These are phyloP conservation scores for Xylaria telfairii DNA, from an alignment of 495 filamentous ascomycete species.

Conservation along the genomic window DNA sequence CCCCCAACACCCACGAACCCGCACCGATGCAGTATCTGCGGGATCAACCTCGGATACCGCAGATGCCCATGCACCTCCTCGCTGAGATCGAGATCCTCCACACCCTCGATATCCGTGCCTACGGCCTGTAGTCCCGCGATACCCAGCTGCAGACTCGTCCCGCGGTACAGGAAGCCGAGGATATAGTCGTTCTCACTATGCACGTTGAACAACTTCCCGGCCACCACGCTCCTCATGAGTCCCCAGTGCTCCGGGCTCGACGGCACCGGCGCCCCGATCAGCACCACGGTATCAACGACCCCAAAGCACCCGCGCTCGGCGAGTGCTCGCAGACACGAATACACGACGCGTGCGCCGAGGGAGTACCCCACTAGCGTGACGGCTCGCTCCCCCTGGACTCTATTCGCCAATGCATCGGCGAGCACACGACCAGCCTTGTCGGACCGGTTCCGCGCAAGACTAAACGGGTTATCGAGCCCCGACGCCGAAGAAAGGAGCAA, in stretches of 20 bases:
- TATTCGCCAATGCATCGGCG: constrained; percentile 83
- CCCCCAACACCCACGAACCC: constrained; percentile 70
- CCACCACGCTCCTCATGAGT: constrained; percentile 72
- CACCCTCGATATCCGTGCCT: constrained; percentile 62
- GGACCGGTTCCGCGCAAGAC: constrained; percentile 72
- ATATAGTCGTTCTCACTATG: constrained; percentile 80
- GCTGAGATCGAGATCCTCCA: constrained; percentile 80
- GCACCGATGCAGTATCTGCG: constrained; percentile 69
- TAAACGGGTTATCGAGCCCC: constrained; percentile 85
- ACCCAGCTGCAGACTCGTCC: constrained; percentile 75
- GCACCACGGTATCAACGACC: constrained; percentile 76
- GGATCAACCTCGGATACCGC: constrained; percentile 72
- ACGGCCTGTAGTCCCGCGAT: constrained; percentile 77
- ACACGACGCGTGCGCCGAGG: constrained; percentile 82
- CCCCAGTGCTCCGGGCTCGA: constrained; percentile 69
- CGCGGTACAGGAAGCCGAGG: constrained; percentile 78
- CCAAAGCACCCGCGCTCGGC: constrained; percentile 77
- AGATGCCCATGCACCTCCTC: constrained; percentile 75
- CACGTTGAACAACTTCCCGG: constrained; percentile 76
- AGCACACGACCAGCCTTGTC: constrained; percentile 85
- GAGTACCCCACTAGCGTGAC: constrained; percentile 88
- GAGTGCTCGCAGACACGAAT: constrained; percentile 71
- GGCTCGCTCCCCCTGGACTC: constrained; percentile 82
- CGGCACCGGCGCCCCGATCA: constrained; percentile 83
- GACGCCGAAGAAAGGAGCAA: constrained; percentile 68